Evolutionary conservation across 2,329 filamentous ascomycete genomes (phyloP), one percentile per base, ranked within the genome.

Genomic region (Hypoxylon sp.): DNA sequence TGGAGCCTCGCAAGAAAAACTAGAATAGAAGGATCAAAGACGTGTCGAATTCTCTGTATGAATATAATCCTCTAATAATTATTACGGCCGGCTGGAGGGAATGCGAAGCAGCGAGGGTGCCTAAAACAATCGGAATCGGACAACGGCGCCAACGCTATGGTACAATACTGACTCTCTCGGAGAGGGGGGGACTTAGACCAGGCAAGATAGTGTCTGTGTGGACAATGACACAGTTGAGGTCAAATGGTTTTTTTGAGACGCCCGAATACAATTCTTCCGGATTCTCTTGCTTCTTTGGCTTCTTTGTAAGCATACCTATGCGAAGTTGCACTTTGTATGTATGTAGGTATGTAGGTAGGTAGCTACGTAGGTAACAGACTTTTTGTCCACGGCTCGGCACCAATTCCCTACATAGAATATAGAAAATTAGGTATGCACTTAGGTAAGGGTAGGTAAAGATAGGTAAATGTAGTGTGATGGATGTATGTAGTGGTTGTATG

Each of bases 341-440:
- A 38, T 13, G 28, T 48, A 58, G 2, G 19, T 48, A 50, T 17
- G 14, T 43, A 56, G 28, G 25, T 25, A 63, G 60, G 23, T 23
- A 23, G 23, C 23, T 23, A 23, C 2, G 23, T 23, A 56, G 28
- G 28, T 30, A 63, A 57, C 79, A 96, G 96, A 77, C 89, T 89
- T 2, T 92, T 30, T 30, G 7, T 30, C 3, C 25, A 28, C 25
- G 25, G 87, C 3, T 41, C 36, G 36, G n/a, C n/a, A 7, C 36
- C 36, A 19, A 17, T 41, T 41, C 38, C 38, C 13, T 13, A n/a
- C n/a, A 1, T 19, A 19, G 14, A 17, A 41, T 19, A 41, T 23
- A 23, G 5, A 23, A 2, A 23, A 5, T 23, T 2, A 23, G 23
- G 23, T 23, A 23, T 23, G 23, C 5, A 23, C 5, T 2, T 41